Percentiles rank a stretch among this genome's conserved stretches.
Evolutionary conservation across 1,139 yeast genomes (phyloP).

Genomic region (Pichia sp.): DNA sequence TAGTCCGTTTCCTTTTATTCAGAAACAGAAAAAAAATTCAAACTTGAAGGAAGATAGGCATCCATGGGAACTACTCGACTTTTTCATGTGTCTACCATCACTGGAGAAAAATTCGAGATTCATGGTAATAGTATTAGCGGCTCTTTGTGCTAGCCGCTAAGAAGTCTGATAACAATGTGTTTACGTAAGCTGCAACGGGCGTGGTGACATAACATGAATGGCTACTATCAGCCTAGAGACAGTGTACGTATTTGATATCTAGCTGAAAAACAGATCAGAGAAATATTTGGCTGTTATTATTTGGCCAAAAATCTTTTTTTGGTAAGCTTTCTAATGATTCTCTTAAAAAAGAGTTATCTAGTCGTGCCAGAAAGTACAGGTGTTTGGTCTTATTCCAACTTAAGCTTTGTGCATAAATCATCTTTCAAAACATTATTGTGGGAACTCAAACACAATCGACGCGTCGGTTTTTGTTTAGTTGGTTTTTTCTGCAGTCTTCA

Average conservation of each 20-base stretch:
- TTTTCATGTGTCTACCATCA: background rate
- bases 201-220: background rate
- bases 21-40: background rate
- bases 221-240: too few relatives aligned
- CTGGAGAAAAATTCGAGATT: background rate
- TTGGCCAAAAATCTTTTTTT: background rate
- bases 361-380: too few relatives aligned
- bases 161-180: background rate
- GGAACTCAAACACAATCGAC: background rate
- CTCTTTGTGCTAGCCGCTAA: background rate
- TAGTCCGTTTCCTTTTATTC: background rate
- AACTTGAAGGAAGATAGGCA: too few relatives aligned
- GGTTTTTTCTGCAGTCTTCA: background rate
- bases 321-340: background rate
- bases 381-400: too few relatives aligned
- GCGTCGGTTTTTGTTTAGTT: conserved; percentile 5
- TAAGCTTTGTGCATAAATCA: too few relatives aligned
- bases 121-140: conserved; percentile 4
- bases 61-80: too few relatives aligned
- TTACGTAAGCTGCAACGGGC: background rate
- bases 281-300: too few relatives aligned
- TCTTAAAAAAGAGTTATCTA: too few relatives aligned
- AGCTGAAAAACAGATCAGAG: too few relatives aligned
- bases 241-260: too few relatives aligned
- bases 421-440: too few relatives aligned